Percentiles rank a stretch among this genome's conserved stretches.
phyloP scores from a whole-genome alignment of 805 yeast species.

The Hanseniaspora taiwanica region DNA sequence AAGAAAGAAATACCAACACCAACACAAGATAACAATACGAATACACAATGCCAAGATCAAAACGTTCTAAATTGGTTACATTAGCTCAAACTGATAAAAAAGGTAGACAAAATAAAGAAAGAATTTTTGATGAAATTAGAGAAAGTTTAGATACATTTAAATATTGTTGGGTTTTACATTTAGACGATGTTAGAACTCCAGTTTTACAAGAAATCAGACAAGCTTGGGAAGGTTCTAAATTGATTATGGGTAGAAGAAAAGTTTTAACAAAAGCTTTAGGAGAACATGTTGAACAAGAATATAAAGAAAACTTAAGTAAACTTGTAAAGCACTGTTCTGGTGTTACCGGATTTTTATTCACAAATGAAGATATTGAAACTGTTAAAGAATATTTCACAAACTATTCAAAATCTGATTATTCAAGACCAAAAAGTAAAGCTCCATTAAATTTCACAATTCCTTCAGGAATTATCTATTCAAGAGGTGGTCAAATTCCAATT shows the following conservation, averaged over 20 bases:
- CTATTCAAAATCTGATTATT: constrained; percentile 68
- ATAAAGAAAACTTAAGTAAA: constrained; percentile 67
- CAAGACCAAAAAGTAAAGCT: constrained; percentile 77
- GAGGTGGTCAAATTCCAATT: constrained; percentile 82
- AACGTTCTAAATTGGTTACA: constrained; percentile 90
- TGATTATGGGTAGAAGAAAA: constrained; percentile 83
- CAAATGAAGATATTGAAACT: constrained; percentile 79
- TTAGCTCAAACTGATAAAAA: constrained; percentile 93
- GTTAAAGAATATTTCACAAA: constrained; percentile 79
- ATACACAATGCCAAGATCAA: constrained; percentile 81
- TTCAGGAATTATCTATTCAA: constrained; percentile 80
- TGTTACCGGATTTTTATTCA: constrained; percentile 76
- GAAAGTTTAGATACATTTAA: constrained; percentile 61
- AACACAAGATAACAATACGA: too few relatives aligned
- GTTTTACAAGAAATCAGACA: constrained; percentile 85
- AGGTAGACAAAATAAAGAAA: constrained; percentile 82
- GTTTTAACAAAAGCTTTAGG: constrained; percentile 91
- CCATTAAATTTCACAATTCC: constrained; percentile 81
- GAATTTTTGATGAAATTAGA: constrained; percentile 85
- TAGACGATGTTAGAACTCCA: constrained; percentile 91
- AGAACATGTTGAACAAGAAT: constrained; percentile 75
- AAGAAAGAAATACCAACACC: too few relatives aligned
- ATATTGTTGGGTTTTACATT: constrained; percentile 72
- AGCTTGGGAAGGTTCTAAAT: constrained; percentile 85
- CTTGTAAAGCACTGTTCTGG: constrained; percentile 56